Evolutionary conservation across 106 monocot species (phyloP).

Genomic region (Acanthochlamys bracteata): DNA sequence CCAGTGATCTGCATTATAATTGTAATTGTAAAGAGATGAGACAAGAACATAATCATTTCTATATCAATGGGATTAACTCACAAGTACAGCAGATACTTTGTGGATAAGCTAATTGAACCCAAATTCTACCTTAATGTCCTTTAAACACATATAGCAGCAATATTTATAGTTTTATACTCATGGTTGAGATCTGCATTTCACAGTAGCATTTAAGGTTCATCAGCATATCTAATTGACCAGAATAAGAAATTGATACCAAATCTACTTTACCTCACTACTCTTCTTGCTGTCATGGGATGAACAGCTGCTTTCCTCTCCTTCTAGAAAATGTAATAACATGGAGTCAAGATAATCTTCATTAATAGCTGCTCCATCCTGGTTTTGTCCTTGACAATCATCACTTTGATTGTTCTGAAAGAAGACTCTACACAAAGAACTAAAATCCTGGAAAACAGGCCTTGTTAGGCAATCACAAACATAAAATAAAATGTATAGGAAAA

Average conservation of each 20-base stretch:
- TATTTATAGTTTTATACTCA: too few species aligned
- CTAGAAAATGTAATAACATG: slow-evolving; percentile 2
- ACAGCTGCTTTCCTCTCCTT: slow-evolving; percentile 23
- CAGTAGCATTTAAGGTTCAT: too few species aligned
- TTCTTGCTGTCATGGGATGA: slow-evolving; percentile 3
- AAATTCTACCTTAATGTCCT: too few species aligned
- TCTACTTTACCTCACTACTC: slow-evolving; percentile 17
- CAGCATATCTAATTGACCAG: too few species aligned
- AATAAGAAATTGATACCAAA: too few species aligned
- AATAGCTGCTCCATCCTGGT: background rate
- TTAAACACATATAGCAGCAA: too few species aligned
- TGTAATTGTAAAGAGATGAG: too few species aligned
- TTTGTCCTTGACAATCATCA: background rate
- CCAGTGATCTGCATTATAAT: background rate
- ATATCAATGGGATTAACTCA: too few species aligned
- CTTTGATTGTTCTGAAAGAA: slow-evolving; percentile 4
- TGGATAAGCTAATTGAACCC: too few species aligned
- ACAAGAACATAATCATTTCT: too few species aligned
- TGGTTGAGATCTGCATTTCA: too few species aligned
- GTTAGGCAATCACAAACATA: background rate
- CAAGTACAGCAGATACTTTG: too few species aligned
- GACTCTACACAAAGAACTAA: slow-evolving; percentile 9
- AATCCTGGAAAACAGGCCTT: background rate
- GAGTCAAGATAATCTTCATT: slow-evolving; percentile 3
- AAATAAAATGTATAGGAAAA: background rate